Percentiles rank a stretch among this genome's conserved stretches.
Evolutionary conservation across 2,329 filamentous ascomycete genomes (phyloP).

Genomic region (Colletotrichum lini): DNA sequence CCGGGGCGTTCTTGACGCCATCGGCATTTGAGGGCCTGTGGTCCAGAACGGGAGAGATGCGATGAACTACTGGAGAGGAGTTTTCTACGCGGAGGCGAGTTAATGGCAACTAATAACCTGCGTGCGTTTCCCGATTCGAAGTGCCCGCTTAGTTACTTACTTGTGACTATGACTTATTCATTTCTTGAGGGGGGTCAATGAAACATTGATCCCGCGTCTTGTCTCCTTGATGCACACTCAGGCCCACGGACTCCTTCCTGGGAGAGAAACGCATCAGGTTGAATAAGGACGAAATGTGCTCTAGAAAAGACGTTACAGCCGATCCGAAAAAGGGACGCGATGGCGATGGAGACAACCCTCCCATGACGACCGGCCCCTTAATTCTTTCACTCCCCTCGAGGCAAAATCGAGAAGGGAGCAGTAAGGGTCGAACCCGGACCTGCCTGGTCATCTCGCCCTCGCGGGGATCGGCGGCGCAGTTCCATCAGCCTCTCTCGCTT

Average conservation of each 20-base stretch:
- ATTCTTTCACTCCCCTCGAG: not conserved
- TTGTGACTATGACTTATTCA: too few relatives aligned
- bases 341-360: not conserved
- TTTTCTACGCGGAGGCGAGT: not conserved
- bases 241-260: too few relatives aligned
- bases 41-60: conserved; percentile 1
- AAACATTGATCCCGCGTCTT: too few relatives aligned
- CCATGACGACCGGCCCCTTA: not conserved
- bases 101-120: not conserved
- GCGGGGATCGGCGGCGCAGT: conserved; percentile 17
- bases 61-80: conserved; percentile 5
- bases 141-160: too few relatives aligned
- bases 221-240: not conserved
- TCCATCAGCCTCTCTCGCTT: conserved; percentile 18
- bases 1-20: not conserved
- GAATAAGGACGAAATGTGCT: not conserved
- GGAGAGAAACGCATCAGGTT: not conserved
- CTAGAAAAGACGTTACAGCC: not conserved
- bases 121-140: too few relatives aligned
- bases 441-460: conserved; percentile 3
- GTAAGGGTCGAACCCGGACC: conserved; percentile 12
- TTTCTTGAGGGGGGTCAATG: not conserved
- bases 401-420: not conserved
- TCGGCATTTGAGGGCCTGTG: too few relatives aligned
- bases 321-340: not conserved